Base-by-base conservation (phyloP, 2,329 filamentous ascomycete species). In the Aspergillus brasiliensis region DNA sequence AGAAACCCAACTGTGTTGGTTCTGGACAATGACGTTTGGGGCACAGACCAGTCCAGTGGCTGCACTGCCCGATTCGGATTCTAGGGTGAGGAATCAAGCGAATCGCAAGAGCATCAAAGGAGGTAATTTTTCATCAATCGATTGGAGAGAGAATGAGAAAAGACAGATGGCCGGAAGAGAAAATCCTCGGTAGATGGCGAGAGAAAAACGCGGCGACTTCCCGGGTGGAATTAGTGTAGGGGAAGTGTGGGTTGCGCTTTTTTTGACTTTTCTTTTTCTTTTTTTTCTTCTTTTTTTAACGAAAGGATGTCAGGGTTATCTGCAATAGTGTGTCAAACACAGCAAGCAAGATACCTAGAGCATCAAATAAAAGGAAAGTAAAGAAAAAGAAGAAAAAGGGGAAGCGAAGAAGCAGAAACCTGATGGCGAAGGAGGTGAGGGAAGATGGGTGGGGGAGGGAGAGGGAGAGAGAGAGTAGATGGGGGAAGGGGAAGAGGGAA, bases 41-140 rank as follows among this genome's bases (percentile, higher is more conserved):
- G 75, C 71, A 77, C 75, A 77, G 73, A 72, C 77, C 77, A 79
- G 76, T 72, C 77, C 77, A 79, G 77, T 77, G 77, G 76, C 77
- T 77, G 76, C 73, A 77, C 73, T 70, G 69, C 67, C 68, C 69
- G 66, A 69, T 66, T 71, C 69, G 66, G 64, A 65, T 67, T 68
- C 60, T 65, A 60, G 62, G 56, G 51, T 15, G 52, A 57, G 48
- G 57, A 64, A 64, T 68, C 65, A 64, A 62, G 68, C 65, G 65
- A 69, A 69, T 62, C 67, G 58, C 65, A 66, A 65, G 65, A 60
- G 61, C 58, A 67, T 69, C 65, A 62, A 67, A 42, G 44, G 42
- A 52, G 28, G 23, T 31, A 27, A n/a, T n/a, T 44, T 31, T 47
- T 31, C 47, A 44, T 28, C 34, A 57, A 51, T 42, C 51, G 53